These are phyloP conservation scores for Eimeria praecox DNA, from an alignment of 169 alveolate genomes.

Conservation along the genomic window DNA sequence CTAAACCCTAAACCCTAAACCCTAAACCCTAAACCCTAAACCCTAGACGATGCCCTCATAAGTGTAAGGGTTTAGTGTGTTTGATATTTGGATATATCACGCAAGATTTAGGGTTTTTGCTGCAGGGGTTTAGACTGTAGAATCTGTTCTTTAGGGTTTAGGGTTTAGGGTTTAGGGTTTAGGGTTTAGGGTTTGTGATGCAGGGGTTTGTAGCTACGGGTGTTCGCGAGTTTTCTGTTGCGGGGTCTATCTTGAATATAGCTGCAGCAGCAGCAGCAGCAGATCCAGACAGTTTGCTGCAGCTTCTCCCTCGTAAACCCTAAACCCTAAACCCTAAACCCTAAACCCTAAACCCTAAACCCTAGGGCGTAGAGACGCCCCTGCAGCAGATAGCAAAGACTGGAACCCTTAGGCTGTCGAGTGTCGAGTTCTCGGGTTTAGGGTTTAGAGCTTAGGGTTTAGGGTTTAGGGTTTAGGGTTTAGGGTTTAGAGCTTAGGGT, in stretches of 20 bases:
- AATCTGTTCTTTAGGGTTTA: no score
- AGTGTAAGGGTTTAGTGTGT: no score
- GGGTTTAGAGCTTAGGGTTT: neutral
- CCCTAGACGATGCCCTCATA: no score
- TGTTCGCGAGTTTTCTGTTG: neutral
- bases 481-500: slow-evolving; percentile 15
- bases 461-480: neutral
- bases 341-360: slow-evolving; percentile 37
- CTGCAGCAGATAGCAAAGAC: neutral
- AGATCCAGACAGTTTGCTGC: neutral
- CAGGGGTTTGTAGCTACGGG: neutral
- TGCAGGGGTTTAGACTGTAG: no score
- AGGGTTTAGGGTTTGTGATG: slow-evolving; percentile 39
- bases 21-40: no score
- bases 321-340: slow-evolving; percentile 37
- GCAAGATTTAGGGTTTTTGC: no score
- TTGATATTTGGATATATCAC: no score
- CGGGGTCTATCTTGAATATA: neutral
- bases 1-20: slow-evolving; percentile 31
- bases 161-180: neutral
- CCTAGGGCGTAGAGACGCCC: neutral
- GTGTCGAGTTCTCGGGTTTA: neutral
- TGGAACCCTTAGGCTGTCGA: neutral
- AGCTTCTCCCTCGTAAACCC: slow-evolving; percentile 20
- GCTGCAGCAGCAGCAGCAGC: slow-evolving; percentile 26